phyloP scores from a whole-genome alignment of 257 asterid species.

The Scutellaria minor region DNA sequence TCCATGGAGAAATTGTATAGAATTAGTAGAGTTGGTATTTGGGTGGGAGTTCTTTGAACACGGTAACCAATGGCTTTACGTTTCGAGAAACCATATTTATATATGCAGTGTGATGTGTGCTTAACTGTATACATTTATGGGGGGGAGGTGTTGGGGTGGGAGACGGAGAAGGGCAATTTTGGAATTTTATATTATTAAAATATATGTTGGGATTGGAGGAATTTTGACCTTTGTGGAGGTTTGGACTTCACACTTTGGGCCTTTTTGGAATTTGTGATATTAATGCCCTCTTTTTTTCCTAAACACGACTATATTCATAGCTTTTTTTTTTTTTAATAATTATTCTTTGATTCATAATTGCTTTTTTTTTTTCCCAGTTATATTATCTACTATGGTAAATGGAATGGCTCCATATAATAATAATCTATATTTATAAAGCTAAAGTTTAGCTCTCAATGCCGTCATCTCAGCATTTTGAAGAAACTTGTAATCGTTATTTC shows the following conservation, averaged over 20 bases:
- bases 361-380: too few relatives aligned
- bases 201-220: conserved; percentile 60
- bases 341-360: too few relatives aligned
- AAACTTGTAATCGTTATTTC: too few relatives aligned
- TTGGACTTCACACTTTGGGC: too few relatives aligned
- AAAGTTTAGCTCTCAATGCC: too few relatives aligned
- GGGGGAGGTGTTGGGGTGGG: not conserved
- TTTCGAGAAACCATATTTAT: conserved; percentile 39
- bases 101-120: conserved; percentile 14
- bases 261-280: not conserved
- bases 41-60: conserved; percentile 57
- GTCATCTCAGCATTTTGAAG: too few relatives aligned
- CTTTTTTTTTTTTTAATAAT: too few relatives aligned
- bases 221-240: conserved; percentile 44
- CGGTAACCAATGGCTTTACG: conserved; percentile 74
- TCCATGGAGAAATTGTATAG: conserved; percentile 28
- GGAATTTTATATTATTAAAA: not conserved
- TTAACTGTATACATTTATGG: conserved; percentile 23
- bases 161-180: conserved; percentile 36
- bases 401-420: too few relatives aligned
- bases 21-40: conserved; percentile 27
- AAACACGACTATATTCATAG: too few relatives aligned
- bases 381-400: too few relatives aligned
- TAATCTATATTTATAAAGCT: too few relatives aligned
- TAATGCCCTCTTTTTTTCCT: not conserved